Percentiles rank a stretch among this genome's conserved stretches.
phyloP scores from a whole-genome alignment of 2,329 filamentous ascomycete species.

The Clathrospora elynae region DNA sequence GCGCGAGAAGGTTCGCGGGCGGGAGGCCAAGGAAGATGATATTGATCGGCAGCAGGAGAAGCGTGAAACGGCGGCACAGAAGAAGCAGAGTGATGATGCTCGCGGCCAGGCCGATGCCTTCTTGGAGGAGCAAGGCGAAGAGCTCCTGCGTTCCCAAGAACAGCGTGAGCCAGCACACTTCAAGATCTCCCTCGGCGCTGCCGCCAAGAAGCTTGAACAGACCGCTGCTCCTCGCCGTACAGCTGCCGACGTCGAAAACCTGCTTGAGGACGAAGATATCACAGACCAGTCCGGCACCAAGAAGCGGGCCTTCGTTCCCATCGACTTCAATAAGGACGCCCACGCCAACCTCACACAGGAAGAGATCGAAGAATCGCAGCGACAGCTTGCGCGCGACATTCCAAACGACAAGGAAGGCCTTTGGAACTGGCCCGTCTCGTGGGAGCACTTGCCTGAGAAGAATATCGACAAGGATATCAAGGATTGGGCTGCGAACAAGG shows the following conservation, averaged over 20 bases:
- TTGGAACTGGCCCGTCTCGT: conserved; percentile 91
- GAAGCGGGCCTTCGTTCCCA: conserved; percentile 69
- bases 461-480: conserved; percentile 84
- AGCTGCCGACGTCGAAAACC: conserved; percentile 89
- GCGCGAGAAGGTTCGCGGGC: conserved; percentile 71
- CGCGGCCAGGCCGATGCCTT: conserved; percentile 88
- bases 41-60: conserved; percentile 78
- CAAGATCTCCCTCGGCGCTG: conserved; percentile 87
- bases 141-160: conserved; percentile 60
- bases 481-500: conserved; percentile 97
- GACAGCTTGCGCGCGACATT: conserved; percentile 85
- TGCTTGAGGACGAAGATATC: conserved; percentile 88
- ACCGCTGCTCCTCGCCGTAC: conserved; percentile 69
- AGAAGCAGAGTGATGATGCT: conserved; percentile 76
- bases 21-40: conserved; percentile 80
- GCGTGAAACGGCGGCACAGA: conserved; percentile 71
- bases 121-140: conserved; percentile 80
- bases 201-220: conserved; percentile 73
- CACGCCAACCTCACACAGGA: conserved; percentile 72
- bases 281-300: conserved; percentile 67
- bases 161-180: conserved; percentile 69
- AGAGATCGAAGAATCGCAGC: conserved; percentile 80
- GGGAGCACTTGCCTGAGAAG: conserved; percentile 84
- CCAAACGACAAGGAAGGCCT: conserved; percentile 83
- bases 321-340: conserved; percentile 53